Percentiles rank a stretch among this genome's conserved stretches.
These are phyloP conservation scores for Ustilago nuda DNA, from an alignment of 1,284 basidiomycete species.

Conservation along the genomic window DNA sequence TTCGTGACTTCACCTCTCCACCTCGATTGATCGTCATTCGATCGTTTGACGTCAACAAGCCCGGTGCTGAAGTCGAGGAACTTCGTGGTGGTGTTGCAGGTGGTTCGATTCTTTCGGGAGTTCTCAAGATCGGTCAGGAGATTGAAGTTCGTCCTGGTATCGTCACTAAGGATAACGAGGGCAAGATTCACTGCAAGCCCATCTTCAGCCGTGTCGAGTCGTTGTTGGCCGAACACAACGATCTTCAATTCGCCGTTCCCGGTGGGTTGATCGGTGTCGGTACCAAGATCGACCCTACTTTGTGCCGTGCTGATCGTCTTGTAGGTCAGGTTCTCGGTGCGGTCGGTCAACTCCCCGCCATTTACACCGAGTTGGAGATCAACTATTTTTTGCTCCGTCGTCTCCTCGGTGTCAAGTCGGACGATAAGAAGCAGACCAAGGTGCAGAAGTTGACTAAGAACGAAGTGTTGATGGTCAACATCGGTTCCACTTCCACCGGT, in stretches of 20 bases:
- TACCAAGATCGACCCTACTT: constrained; percentile 93
- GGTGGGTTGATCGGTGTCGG: constrained; percentile 98
- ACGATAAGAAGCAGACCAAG: constrained; percentile 98
- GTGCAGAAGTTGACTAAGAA: constrained; percentile 87
- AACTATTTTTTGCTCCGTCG: constrained; percentile 76
- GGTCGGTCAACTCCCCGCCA: constrained; percentile 90
- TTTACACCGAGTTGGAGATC: constrained; percentile 92
- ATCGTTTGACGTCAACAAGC: constrained; percentile 99
- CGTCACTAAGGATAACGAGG: constrained; percentile 92
- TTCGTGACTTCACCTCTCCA: constrained; percentile 90
- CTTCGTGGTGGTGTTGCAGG: constrained; percentile 98
- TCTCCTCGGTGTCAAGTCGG: constrained; percentile 95
- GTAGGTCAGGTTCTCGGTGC: constrained; percentile 96
- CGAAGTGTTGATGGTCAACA: constrained; percentile 79
- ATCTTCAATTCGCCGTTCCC: constrained; percentile 93
- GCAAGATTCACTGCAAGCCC: constrained; percentile 89
- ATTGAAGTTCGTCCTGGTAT: constrained; percentile 98
- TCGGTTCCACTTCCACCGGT: constrained; percentile 68
- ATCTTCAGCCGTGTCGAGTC: constrained; percentile 92
- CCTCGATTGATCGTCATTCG: constrained; percentile 97
- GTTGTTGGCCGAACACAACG: constrained; percentile 92
- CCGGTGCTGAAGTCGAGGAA: constrained; percentile 94
- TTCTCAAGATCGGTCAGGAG: constrained; percentile 88
- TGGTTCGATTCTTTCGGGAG: constrained; percentile 92
- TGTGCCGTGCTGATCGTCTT: constrained; percentile 95